Evolutionary conservation across 495 filamentous ascomycete species (phyloP), one percentile per base, ranked within the genome.

Genomic region (Umbilicaria muhlenbergii): DNA sequence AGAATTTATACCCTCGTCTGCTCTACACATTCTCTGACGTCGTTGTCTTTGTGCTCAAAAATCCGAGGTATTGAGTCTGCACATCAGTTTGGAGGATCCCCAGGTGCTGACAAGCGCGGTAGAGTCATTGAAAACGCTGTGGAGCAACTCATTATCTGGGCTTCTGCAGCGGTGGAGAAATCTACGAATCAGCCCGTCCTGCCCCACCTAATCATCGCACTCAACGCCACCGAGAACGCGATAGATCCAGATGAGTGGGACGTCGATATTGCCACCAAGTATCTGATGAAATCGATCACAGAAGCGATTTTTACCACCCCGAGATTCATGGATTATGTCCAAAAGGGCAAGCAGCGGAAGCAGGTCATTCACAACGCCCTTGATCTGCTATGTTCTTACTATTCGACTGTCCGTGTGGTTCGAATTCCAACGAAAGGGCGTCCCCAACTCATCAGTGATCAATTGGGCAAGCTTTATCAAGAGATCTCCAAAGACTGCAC

Each of bases 161-260:
- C 60, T 7, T 46, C 54, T 2, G 49, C 56, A 13, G 51, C 58
- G 2, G 37, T 76, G 21, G 69, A 77, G 50, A 69, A 63, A 38
- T 74, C 73, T 1, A 51, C 65, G 33, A 74, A 75, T 42, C 74
- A 78, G 42, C 69, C 71, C 0, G 59, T 58, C 2, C 52, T 75
- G 13, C 73, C 74, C 1, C 73, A 75, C 47, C 64, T 62, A 10
- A 63, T 78, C 32, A 70, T 78, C 33, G 68, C 60, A 1, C 53
- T 75, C 3, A 76, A 75, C 51, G 66, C 67, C 0, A 63, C 62
- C 1, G 65, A 72, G 16, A 51, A 52, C 21, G 51, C 48, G 13
- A 59, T 71, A 6, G 60, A 72, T 34, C 53, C 60, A 24, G 52
- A 53, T 15, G 52, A 66, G 42, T 74, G 71, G 71, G 64, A 70